Percentiles rank a stretch among this genome's conserved stretches.
Conservation (phyloP, 805 yeast genomes). For the Wilhelminamyces savonicus region DNA sequence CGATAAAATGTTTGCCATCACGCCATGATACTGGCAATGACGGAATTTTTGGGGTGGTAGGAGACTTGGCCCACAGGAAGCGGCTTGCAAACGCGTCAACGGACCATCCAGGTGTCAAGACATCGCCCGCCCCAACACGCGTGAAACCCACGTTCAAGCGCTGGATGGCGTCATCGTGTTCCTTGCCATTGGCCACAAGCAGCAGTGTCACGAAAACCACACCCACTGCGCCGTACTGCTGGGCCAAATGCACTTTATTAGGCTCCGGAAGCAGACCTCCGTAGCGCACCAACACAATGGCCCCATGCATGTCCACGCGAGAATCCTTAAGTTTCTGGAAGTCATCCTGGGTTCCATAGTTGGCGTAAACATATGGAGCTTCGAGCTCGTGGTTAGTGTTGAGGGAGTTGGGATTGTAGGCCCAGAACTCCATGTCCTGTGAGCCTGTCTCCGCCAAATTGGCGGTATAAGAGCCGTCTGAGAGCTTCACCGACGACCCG, state of each 20-base stretch:
- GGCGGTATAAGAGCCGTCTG: conserved; percentile 33
- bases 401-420: conserved; percentile 65
- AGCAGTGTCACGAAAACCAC: conserved; percentile 52
- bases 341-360: conserved; percentile 60
- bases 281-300: conserved; percentile 56
- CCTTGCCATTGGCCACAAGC: conserved; percentile 9
- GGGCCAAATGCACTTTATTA: conserved; percentile 43
- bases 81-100: conserved; percentile 35
- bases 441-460: conserved; percentile 26
- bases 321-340: conserved; percentile 32
- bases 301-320: conserved; percentile 36
- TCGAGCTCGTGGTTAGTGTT: conserved; percentile 45
- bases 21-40: conserved; percentile 70
- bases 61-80: conserved; percentile 39
- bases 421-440: conserved; percentile 31
- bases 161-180: conserved; percentile 40
- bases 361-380: conserved; percentile 55
- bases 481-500: conserved; percentile 20
- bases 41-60: conserved; percentile 64
- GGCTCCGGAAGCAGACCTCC: conserved; percentile 39
- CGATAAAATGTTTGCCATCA: conserved; percentile 44
- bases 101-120: conserved; percentile 73
- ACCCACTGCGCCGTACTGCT: conserved; percentile 52
- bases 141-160: conserved; percentile 53
- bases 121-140: conserved; percentile 67